Conservation (phyloP, 257 asterid genomes). For the Salvia hispanica region DNA sequence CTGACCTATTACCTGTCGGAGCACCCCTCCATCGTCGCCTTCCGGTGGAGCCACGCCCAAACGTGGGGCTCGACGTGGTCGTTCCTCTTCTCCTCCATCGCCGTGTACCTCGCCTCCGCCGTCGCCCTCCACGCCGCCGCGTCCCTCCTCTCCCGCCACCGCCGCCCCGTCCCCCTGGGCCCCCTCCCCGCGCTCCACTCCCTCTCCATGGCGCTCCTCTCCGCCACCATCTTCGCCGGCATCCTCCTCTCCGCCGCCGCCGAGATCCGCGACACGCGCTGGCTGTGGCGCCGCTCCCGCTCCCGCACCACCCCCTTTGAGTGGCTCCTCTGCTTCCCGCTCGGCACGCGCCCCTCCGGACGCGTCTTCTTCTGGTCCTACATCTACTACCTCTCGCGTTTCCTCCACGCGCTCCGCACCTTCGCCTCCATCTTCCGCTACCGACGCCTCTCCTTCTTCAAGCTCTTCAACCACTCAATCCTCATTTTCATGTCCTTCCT, state of each 20-base stretch:
- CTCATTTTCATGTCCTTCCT: conserved; percentile 62
- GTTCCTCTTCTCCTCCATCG: conserved; percentile 59
- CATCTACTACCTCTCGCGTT: conserved; percentile 67
- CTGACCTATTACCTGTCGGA: conserved; percentile 56
- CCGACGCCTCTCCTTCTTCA: conserved; percentile 49
- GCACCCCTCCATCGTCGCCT: conserved; percentile 65
- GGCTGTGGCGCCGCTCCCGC: conserved; percentile 67
- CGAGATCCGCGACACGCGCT: conserved; percentile 76
- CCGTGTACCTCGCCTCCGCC: conserved; percentile 50
- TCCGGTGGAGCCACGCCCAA: conserved; percentile 70
- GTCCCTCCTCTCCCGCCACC: conserved; percentile 49
- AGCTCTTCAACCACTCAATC: conserved; percentile 62
- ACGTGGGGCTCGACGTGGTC: conserved; percentile 80
- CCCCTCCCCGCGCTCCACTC: conserved; percentile 75
- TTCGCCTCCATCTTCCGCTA: conserved; percentile 44
- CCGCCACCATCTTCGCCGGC: conserved; percentile 68
- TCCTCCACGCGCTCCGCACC: conserved; percentile 58
- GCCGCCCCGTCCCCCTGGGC: conserved; percentile 61
- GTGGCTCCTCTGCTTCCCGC: conserved; percentile 76
- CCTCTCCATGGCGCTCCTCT: conserved; percentile 63
- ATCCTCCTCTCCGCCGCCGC: conserved; percentile 65
- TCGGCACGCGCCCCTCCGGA: conserved; percentile 83
- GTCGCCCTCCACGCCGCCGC: conserved; percentile 44
- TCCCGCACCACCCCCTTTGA: conserved; percentile 59
- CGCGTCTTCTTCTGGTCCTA: conserved; percentile 91